These are phyloP conservation scores for Mesostigma viride DNA, from an alignment of 139 green algal genomes.

Conservation along the genomic window DNA sequence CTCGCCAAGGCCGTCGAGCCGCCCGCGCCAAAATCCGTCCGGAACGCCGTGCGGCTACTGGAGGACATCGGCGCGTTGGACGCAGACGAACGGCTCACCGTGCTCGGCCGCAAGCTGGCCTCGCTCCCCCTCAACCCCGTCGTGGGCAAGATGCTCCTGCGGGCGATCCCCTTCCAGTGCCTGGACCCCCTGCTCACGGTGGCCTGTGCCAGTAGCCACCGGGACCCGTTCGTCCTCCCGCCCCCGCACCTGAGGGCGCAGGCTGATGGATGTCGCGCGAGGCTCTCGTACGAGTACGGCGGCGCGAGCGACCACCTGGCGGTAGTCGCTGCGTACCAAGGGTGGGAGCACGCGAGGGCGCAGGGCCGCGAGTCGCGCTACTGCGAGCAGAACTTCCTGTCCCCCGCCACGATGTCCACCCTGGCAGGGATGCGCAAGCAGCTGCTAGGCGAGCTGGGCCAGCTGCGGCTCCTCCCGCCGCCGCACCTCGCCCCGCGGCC, in stretches of 20 bases:
- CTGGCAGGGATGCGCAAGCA: not conserved
- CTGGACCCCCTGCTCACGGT: constrained; percentile 36
- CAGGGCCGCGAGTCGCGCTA: not conserved
- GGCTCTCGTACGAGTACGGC: not conserved
- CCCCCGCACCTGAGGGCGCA: not conserved
- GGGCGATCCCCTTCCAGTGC: constrained; percentile 30
- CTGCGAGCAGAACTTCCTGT: not conserved
- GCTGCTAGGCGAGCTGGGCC: not conserved
- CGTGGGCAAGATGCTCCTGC: constrained; percentile 42
- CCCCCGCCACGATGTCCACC: not conserved
- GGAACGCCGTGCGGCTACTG: constrained; percentile 38
- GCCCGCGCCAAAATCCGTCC: constrained; percentile 12
- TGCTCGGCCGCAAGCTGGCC: constrained; percentile 33
- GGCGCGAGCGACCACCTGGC: constrained; percentile 36
- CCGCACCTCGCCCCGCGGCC: not conserved
- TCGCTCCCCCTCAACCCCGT: constrained; percentile 34
- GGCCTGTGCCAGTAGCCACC: constrained; percentile 11
- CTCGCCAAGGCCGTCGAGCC: constrained; percentile 33
- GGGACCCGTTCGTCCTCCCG: constrained; percentile 13
- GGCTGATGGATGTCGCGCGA: not conserved
- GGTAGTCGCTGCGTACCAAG: constrained; percentile 23
- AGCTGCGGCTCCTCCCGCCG: not conserved
- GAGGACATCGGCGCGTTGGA: constrained; percentile 34
- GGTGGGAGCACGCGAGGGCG: not conserved
- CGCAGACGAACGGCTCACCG: constrained; percentile 35